Evolutionary conservation across 2,329 filamentous ascomycete genomes (phyloP), one percentile per base, ranked within the genome.

Genomic region (Xylaria sp.): DNA sequence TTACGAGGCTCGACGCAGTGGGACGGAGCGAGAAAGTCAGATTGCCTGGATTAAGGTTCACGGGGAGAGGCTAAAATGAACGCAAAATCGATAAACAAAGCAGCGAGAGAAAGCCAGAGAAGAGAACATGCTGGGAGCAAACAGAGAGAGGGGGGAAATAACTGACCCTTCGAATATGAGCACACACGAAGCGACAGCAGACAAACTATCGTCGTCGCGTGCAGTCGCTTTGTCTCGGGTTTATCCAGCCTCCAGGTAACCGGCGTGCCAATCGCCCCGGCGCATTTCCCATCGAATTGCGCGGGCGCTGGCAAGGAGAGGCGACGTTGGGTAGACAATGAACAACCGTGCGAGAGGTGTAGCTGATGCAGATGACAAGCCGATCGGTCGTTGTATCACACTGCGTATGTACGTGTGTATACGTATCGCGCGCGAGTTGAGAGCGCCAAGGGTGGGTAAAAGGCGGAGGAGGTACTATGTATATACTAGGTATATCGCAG

Each of bases 191-290:
- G 58, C 44, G 40, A 44, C 48, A 54, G 46, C 48, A 46, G 26
- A 59, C 33, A 46, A 48, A 56, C 48, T 74, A 72, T 70, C 72
- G 71, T 70, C 69, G 74, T 75, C 73, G 75, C 74, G 72, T 73
- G 70, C 60, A 73, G 67, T 68, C 65, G 68, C 71, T 65, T 72
- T 68, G 68, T 71, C 63, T 67, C 72, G 67, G 71, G 72, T 61
- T 75, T 76, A 77, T 77, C 76, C 76, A 74, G 73, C 75, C 76
- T 77, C 76, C 74, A 76, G 72, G 74, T 72, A 73, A 72, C 74
- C 74, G 71, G 71, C 60, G 75, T 72, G 73, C 71, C 71, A 73
- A 75, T 73, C 69, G 74, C 67, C 74, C 73, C 73, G 73, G 74
- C 77, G 76, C 77, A 78, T 78, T 70, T 72, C 76, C 72, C 73